phyloP scores from a whole-genome alignment of 805 yeast genomes.

The Vanderwaltozyma polyspora region DNA sequence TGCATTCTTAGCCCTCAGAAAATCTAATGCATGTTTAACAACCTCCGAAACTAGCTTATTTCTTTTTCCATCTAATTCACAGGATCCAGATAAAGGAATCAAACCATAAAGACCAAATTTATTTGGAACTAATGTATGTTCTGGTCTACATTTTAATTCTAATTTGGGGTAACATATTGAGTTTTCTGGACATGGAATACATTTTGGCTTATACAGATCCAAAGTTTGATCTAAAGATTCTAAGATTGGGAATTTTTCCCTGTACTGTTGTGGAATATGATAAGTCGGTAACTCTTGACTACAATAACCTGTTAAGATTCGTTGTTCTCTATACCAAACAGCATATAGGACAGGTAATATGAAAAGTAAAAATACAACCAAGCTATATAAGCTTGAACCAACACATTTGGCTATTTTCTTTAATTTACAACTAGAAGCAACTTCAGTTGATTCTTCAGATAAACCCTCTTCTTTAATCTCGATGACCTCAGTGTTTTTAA shows the following conservation, averaged over 20 bases:
- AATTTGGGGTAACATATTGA: conserved; percentile 59
- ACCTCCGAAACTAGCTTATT: conserved; percentile 57
- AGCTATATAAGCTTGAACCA: conserved; percentile 1
- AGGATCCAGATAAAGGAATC: conserved; percentile 50
- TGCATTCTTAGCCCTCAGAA: conserved; percentile 61
- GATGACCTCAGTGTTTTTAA: background rate
- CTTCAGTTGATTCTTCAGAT: background rate
- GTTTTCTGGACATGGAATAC: conserved; percentile 72
- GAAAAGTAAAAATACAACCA: conserved; percentile 27
- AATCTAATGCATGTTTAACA: conserved; percentile 52
- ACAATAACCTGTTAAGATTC: conserved; percentile 60
- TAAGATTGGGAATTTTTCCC: background rate
- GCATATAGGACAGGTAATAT: conserved; percentile 32
- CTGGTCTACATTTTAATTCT: conserved; percentile 59
- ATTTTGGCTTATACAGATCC: conserved; percentile 43
- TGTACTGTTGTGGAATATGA: background rate
- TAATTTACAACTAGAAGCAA: conserved; percentile 1
- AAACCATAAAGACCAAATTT: conserved; percentile 34
- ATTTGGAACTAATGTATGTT: conserved; percentile 37
- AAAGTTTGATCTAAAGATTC: conserved; percentile 34
- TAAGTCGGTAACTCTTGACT: conserved; percentile 39
- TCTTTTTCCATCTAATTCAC: conserved; percentile 65
- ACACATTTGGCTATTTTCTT: background rate
- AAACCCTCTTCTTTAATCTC: conserved; percentile 3
- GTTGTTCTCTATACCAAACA: conserved; percentile 57